Conservation (phyloP, 1,284 basidiomycete genomes). For the Anthracocystis setariae region DNA sequence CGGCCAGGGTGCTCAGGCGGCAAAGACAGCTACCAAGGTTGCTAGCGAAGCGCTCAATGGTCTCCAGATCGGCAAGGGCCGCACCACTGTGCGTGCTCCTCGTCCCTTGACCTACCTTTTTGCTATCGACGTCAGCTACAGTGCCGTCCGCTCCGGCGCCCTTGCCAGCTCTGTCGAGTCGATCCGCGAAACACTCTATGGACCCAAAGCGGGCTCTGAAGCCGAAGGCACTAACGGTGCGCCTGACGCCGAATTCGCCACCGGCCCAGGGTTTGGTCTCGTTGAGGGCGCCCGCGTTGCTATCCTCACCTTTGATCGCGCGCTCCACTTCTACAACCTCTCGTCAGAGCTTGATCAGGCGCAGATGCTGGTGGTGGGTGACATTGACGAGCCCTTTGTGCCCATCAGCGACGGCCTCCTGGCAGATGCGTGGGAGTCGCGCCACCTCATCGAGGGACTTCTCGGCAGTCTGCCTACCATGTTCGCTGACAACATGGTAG, state of each 20-base stretch:
- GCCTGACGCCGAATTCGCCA: conserved; percentile 29
- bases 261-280: conserved; percentile 61
- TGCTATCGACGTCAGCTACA: conserved; percentile 83
- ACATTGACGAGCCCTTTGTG: conserved; percentile 89
- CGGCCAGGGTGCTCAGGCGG: conserved; percentile 58
- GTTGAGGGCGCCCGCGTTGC: conserved; percentile 69
- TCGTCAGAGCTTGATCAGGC: conserved; percentile 75
- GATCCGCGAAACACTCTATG: conserved; percentile 77
- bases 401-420: conserved; percentile 82
- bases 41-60: conserved; percentile 60
- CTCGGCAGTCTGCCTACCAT: conserved; percentile 77
- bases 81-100: conserved; percentile 63
- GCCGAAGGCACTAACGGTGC: conserved; percentile 39
- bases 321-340: conserved; percentile 90
- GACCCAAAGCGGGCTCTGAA: conserved; percentile 44
- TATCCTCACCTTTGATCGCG: conserved; percentile 84
- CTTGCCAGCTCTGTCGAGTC: conserved; percentile 77
- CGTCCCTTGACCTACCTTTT: conserved; percentile 83
- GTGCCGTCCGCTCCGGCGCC: conserved; percentile 79
- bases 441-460: conserved; percentile 74
- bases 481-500: conserved; percentile 72
- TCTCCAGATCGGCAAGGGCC: conserved; percentile 59
- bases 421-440: conserved; percentile 79
- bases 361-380: conserved; percentile 84
- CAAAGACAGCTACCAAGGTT: conserved; percentile 62